Conservation (phyloP, 495 filamentous ascomycete species). For the Podospora sp. region DNA sequence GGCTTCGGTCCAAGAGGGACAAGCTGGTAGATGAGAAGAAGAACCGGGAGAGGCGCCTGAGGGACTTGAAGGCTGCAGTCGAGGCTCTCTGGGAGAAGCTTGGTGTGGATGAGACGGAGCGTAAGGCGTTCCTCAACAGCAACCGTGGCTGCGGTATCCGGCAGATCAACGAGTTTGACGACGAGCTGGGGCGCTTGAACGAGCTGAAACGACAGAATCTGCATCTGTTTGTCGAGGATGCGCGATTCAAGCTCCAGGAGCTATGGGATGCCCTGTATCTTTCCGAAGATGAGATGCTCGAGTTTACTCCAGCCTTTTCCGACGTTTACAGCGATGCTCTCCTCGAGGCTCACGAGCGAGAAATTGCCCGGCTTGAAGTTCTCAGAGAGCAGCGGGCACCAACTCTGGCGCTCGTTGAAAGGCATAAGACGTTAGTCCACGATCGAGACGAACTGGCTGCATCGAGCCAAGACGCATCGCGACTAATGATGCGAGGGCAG, state of each 20-base stretch:
- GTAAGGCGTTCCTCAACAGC: slow-evolving; percentile 75
- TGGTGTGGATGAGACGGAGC: slow-evolving; percentile 75
- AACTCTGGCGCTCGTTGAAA: slow-evolving; percentile 78
- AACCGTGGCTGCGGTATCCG: slow-evolving; percentile 77
- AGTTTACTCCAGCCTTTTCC: slow-evolving; percentile 93
- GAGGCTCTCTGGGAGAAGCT: slow-evolving; percentile 89
- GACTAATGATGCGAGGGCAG: slow-evolving; percentile 82
- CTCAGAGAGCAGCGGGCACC: slow-evolving; percentile 87
- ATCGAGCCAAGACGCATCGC: slow-evolving; percentile 90
- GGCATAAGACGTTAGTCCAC: slow-evolving; percentile 77
- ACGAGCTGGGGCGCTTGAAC: slow-evolving; percentile 81
- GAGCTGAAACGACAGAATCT: slow-evolving; percentile 94
- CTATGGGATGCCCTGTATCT: slow-evolving; percentile 93
- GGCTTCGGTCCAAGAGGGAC: slow-evolving; percentile 72
- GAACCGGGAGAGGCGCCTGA: slow-evolving; percentile 76
- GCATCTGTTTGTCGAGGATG: slow-evolving; percentile 93
- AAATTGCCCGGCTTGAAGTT: slow-evolving; percentile 78
- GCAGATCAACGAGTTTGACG: slow-evolving; percentile 91
- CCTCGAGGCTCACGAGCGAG: slow-evolving; percentile 82
- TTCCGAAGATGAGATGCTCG: slow-evolving; percentile 96
- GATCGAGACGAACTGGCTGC: slow-evolving; percentile 86
- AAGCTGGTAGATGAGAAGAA: slow-evolving; percentile 93
- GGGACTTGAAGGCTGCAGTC: slow-evolving; percentile 71
- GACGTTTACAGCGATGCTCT: slow-evolving; percentile 88
- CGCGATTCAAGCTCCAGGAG: slow-evolving; percentile 83